Conservation (phyloP, 164 flowering plant genomes). For the Umbilicus rupestris region DNA sequence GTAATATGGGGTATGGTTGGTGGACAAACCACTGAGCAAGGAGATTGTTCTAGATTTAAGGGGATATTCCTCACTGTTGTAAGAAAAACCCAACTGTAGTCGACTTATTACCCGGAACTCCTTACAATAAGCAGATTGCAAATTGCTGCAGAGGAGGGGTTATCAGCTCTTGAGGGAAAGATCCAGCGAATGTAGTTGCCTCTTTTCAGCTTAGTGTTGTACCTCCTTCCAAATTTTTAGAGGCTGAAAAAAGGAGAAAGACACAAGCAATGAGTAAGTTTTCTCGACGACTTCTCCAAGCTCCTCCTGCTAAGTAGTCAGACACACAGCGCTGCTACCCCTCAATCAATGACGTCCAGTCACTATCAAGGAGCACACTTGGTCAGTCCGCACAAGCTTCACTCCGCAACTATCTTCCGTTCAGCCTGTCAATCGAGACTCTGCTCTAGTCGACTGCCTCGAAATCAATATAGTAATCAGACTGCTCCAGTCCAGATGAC, state of each 20-base stretch:
- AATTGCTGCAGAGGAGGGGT: constrained; percentile 4
- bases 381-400: no score
- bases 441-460: no score
- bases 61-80: background rate
- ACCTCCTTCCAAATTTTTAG: background rate
- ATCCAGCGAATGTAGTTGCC: background rate
- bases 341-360: no score
- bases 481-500: no score
- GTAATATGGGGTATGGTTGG: background rate
- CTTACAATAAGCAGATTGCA: background rate
- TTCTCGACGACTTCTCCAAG: no score
- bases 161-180: background rate
- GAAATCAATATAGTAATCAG: no score
- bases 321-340: no score
- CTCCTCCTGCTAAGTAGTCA: no score
- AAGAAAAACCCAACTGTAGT: background rate
- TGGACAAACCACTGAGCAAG: background rate
- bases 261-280: background rate
- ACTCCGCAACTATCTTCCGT: no score
- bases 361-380: no score
- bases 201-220: constrained; percentile 29
- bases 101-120: background rate
- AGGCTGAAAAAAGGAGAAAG: background rate
- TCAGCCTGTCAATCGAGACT: no score
- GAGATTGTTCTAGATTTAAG: background rate